These are phyloP conservation scores for Mercurialis annua DNA, from an alignment of 345 rosid species.

Conservation along the genomic window DNA sequence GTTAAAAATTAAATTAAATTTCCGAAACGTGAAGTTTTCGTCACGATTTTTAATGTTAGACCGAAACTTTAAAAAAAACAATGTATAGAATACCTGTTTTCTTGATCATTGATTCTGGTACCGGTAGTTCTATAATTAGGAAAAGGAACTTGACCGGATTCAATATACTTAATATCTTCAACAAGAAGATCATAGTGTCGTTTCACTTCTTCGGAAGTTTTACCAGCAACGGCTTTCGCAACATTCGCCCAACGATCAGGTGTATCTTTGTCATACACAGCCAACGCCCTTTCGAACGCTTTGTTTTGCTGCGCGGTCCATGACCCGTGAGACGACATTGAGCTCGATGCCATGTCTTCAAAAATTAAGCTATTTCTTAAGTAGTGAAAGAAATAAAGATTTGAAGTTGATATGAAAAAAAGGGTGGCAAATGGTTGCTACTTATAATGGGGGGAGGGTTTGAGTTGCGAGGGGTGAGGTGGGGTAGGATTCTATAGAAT, in stretches of 20 bases:
- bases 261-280: slow-evolving; percentile 83
- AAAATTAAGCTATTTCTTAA: no score
- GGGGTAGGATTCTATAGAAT: slow-evolving; percentile 35
- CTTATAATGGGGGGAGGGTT: slow-evolving; percentile 58
- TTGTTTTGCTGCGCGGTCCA: slow-evolving; percentile 94
- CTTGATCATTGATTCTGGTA: slow-evolving; percentile 27
- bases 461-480: slow-evolving; percentile 7
- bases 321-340: slow-evolving; percentile 70
- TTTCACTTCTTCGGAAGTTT: slow-evolving; percentile 81
- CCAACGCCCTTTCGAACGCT: slow-evolving; percentile 90
- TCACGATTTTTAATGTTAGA: no score
- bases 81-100: slow-evolving; percentile 37
- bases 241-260: slow-evolving; percentile 97
- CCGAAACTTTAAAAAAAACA: no score
- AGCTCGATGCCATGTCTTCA: slow-evolving; percentile 61
- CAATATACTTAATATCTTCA: slow-evolving; percentile 69
- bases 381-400: slow-evolving; percentile 12
- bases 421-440: slow-evolving; percentile 45
- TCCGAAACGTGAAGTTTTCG: no score
- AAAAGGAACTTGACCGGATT: slow-evolving; percentile 78
- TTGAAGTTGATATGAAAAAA: slow-evolving; percentile 39
- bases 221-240: slow-evolving; percentile 85
- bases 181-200: slow-evolving; percentile 72
- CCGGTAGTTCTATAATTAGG: slow-evolving; percentile 65
- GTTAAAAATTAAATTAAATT: no score